Evolutionary conservation across 176 grass and related monocot genomes (phyloP).

Genomic region (Musa acuminata): DNA sequence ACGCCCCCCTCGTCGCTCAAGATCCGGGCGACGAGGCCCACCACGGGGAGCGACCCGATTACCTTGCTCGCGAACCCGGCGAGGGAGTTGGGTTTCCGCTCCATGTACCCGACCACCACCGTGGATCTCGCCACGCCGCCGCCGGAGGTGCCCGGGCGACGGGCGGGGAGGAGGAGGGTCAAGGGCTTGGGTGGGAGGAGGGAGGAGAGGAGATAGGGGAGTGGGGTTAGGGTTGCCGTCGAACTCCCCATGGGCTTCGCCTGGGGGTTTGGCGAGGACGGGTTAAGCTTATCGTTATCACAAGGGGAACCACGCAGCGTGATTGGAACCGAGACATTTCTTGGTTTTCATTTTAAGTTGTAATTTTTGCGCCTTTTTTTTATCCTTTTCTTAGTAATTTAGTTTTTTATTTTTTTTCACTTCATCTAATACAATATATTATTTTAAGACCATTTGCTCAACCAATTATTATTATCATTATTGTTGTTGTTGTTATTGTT

Average conservation of each 20-base stretch:
- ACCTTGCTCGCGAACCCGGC: conserved; percentile 42
- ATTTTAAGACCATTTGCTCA: neutral
- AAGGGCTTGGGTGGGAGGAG: conserved; percentile 35
- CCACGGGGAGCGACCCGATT: conserved; percentile 67
- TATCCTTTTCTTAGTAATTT: no score
- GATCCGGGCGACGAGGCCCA: conserved; percentile 74
- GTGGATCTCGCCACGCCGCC: neutral
- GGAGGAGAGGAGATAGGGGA: conserved; percentile 11
- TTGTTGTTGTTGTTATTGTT: no score
- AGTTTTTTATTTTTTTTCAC: neutral
- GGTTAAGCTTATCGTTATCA: conserved; percentile 1
- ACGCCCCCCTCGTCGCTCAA: conserved; percentile 85
- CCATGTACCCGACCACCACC: conserved; percentile 73
- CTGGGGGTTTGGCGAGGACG: neutral
- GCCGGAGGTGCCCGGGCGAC: conserved; percentile 2
- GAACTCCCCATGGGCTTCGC: conserved; percentile 1
- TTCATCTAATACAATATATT: neutral
- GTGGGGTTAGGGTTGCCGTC: neutral
- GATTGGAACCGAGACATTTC: no score
- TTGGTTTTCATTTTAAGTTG: neutral
- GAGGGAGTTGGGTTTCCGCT: conserved; percentile 70
- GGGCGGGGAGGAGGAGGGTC: conserved; percentile 14
- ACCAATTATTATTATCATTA: no score
- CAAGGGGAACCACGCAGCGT: neutral
- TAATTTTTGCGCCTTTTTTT: neutral